A percentile compares a stretch with the other conserved stretches of the same genome.
Conservation (phyloP, 2,329 filamentous ascomycete genomes). For the Apiospora phragmitis region DNA sequence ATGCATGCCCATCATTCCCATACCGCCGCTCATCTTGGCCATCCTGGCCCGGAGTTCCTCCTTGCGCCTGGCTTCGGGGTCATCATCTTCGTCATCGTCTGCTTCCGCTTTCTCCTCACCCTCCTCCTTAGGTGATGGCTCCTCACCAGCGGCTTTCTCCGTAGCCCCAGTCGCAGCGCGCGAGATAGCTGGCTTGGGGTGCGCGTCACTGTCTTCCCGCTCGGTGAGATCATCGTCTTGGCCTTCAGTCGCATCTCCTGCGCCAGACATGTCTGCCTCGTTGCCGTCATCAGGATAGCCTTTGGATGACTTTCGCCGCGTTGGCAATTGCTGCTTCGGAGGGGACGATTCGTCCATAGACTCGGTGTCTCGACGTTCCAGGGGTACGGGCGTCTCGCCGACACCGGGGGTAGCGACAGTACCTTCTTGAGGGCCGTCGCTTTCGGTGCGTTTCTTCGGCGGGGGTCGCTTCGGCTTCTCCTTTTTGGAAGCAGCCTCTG, state of each 20-base stretch:
- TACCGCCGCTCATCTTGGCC: slow-evolving; percentile 97
- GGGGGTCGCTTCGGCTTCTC: slow-evolving; percentile 81
- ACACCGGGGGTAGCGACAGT: slow-evolving; percentile 12
- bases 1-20: slow-evolving; percentile 72
- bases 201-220: slow-evolving; percentile 73
- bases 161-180: slow-evolving; percentile 41
- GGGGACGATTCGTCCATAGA: slow-evolving; percentile 52
- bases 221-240: slow-evolving; percentile 60
- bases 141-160: slow-evolving; percentile 37
- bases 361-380: slow-evolving; percentile 49
- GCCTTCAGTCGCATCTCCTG: slow-evolving; percentile 63
- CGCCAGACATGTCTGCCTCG: slow-evolving; percentile 65
- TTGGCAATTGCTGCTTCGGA: slow-evolving; percentile 40
- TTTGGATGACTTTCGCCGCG: slow-evolving; percentile 55
- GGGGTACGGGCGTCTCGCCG: slow-evolving; percentile 21
- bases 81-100: slow-evolving; percentile 81
- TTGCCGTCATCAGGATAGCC: slow-evolving; percentile 56
- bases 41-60: slow-evolving; percentile 92
- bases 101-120: slow-evolving; percentile 59
- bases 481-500: slow-evolving; percentile 76
- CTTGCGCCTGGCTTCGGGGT: slow-evolving; percentile 81
- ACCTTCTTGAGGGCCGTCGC: slow-evolving; percentile 37
- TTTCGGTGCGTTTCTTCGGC: slow-evolving; percentile 67
- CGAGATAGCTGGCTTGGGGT: slow-evolving; percentile 38
- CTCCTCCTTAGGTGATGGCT: slow-evolving; percentile 37